A percentile compares a stretch with the other conserved stretches of the same genome.
phyloP scores from a whole-genome alignment of 1,284 basidiomycete species.

The Irpex lacteus region DNA sequence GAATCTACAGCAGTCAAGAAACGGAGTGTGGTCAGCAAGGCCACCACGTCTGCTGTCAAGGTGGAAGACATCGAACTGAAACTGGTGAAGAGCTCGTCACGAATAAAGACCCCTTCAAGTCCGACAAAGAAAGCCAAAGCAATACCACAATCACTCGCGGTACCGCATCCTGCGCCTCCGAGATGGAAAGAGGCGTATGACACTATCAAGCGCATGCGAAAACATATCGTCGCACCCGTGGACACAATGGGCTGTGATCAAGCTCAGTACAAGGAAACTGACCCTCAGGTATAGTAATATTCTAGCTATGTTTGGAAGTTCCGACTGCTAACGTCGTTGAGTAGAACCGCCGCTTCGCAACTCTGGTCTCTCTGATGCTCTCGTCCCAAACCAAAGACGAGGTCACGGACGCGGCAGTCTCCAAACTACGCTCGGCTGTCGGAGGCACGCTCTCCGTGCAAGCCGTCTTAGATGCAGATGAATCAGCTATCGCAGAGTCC shows the following conservation, averaged over 20 bases:
- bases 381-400: conserved; percentile 95
- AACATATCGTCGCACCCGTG: conserved; percentile 75
- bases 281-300: conserved; percentile 56
- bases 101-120: conserved; percentile 2
- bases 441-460: conserved; percentile 78
- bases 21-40: not conserved
- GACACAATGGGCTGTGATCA: conserved; percentile 89
- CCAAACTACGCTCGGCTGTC: conserved; percentile 70
- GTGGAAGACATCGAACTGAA: conserved; percentile 5
- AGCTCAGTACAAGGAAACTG: conserved; percentile 58
- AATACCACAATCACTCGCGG: conserved; percentile 54
- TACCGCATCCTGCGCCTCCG: conserved; percentile 72
- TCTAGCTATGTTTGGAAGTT: not conserved
- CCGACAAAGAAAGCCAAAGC: conserved; percentile 41
- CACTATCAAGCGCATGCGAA: conserved; percentile 77
- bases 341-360: conserved; percentile 79
- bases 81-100: not conserved
- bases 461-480: conserved; percentile 66
- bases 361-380: conserved; percentile 92
- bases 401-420: conserved; percentile 83
- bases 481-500: conserved; percentile 61
- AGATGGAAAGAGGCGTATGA: conserved; percentile 77
- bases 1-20: not conserved
- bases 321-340: not conserved
- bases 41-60: conserved; percentile 11